Conservation (phyloP, 2,329 filamentous ascomycete genomes). For the Pseudogymnoascus pannorum region DNA sequence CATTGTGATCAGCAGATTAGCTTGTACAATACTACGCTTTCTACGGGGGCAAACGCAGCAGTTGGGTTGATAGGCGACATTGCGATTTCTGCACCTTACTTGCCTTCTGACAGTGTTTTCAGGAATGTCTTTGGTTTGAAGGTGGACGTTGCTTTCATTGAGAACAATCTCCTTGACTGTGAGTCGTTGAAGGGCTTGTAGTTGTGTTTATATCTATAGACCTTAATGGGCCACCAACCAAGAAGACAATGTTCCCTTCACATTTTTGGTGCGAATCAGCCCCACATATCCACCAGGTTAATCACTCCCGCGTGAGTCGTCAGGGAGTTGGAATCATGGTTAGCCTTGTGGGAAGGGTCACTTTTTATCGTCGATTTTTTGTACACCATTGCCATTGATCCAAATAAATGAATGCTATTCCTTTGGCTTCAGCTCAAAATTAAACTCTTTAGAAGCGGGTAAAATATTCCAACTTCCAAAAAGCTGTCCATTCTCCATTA, state of each 20-base stretch:
- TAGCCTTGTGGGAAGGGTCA: too few relatives aligned
- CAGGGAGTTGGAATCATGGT: too few relatives aligned
- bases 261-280: too few relatives aligned
- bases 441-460: not conserved
- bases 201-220: too few relatives aligned
- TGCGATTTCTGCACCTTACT: slow-evolving; percentile 24
- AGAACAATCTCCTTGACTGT: slow-evolving; percentile 32
- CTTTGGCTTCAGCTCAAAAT: not conserved
- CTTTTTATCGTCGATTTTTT: too few relatives aligned
- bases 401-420: not conserved
- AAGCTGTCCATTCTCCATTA: not conserved
- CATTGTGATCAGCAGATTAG: slow-evolving; percentile 39
- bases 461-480: not conserved
- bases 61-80: slow-evolving; percentile 30
- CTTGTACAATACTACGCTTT: slow-evolving; percentile 39
- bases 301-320: too few relatives aligned
- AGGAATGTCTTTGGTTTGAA: slow-evolving; percentile 29
- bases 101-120: slow-evolving; percentile 27
- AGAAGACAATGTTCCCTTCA: too few relatives aligned
- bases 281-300: too few relatives aligned
- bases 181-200: slow-evolving; percentile 17
- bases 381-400: not conserved
- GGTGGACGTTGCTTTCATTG: slow-evolving; percentile 34
- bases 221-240: too few relatives aligned
- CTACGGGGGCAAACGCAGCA: slow-evolving; percentile 27